Conservation (phyloP, 2,329 filamentous ascomycete species). For the Talaromyces marneffei region DNA sequence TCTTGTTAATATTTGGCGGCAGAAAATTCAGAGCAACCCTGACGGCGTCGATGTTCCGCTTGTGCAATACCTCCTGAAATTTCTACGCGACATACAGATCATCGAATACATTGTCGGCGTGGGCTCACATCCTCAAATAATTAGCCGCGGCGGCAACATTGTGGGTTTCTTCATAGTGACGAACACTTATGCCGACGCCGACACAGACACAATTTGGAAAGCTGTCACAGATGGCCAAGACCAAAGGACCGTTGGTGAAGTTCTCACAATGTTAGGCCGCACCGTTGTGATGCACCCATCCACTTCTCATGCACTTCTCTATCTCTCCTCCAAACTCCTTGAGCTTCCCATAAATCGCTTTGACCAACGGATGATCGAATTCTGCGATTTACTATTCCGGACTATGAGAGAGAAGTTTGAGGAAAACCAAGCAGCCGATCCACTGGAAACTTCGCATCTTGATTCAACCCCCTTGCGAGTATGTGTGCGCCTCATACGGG, state of each 20-base stretch:
- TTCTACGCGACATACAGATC: slow-evolving; percentile 64
- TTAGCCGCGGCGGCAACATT: slow-evolving; percentile 73
- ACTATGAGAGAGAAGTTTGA: slow-evolving; percentile 43
- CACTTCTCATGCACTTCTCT: slow-evolving; percentile 47
- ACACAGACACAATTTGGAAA: slow-evolving; percentile 79
- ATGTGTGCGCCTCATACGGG: slow-evolving; percentile 64
- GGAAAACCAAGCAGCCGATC: slow-evolving; percentile 23
- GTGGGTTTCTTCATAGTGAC: slow-evolving; percentile 82
- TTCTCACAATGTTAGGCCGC: slow-evolving; percentile 59
- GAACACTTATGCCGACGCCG: slow-evolving; percentile 60
- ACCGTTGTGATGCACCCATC: slow-evolving; percentile 44
- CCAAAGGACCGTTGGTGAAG: slow-evolving; percentile 73
- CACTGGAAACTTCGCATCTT: slow-evolving; percentile 24
- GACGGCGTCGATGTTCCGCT: slow-evolving; percentile 47
- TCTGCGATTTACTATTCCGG: slow-evolving; percentile 55
- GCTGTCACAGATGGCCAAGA: slow-evolving; percentile 77
- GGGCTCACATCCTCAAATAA: slow-evolving; percentile 87
- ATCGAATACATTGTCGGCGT: slow-evolving; percentile 84
- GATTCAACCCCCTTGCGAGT: slow-evolving; percentile 47
- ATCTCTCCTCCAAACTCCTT: slow-evolving; percentile 66
- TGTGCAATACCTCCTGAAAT: slow-evolving; percentile 62
- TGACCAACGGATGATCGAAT: slow-evolving; percentile 55
- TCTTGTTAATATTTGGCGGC: slow-evolving; percentile 62
- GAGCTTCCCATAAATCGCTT: slow-evolving; percentile 59
- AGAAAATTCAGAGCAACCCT: slow-evolving; percentile 44